Conservation (phyloP, 2,329 filamentous ascomycete species). For the Aspergillus brasiliensis region DNA sequence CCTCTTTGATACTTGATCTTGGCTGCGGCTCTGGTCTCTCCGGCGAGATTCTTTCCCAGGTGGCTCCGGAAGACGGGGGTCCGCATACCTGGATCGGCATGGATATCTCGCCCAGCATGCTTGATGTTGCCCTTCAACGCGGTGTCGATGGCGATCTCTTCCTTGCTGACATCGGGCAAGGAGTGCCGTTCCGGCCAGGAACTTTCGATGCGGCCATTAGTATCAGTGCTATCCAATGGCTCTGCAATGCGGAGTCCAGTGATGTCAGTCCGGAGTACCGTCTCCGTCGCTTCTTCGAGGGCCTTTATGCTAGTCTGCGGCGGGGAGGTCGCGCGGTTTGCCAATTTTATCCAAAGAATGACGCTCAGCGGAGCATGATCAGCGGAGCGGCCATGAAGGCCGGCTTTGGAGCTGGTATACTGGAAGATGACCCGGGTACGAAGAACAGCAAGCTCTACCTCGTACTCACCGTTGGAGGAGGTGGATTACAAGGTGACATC, state of each 20-base stretch:
- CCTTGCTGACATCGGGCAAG: slow-evolving; percentile 92
- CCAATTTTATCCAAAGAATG: slow-evolving; percentile 98
- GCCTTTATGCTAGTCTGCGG: slow-evolving; percentile 79
- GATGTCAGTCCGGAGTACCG: slow-evolving; percentile 80
- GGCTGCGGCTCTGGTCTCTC: slow-evolving; percentile 94
- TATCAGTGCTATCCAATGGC: slow-evolving; percentile 96
- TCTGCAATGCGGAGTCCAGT: slow-evolving; percentile 91
- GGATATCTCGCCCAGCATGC: slow-evolving; percentile 93
- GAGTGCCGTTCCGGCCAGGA: slow-evolving; percentile 88
- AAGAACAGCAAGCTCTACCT: slow-evolving; percentile 98
- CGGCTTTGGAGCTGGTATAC: slow-evolving; percentile 89
- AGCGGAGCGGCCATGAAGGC: slow-evolving; percentile 86
- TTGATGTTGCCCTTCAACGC: slow-evolving; percentile 88
- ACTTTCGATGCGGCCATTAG: slow-evolving; percentile 93
- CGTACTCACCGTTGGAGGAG: slow-evolving; percentile 84
- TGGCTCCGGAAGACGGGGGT: slow-evolving; percentile 69
- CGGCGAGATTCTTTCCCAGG: slow-evolving; percentile 85
- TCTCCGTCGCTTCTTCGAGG: slow-evolving; percentile 85
- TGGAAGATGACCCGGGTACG: slow-evolving; percentile 94
- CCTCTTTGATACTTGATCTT: slow-evolving; percentile 92
- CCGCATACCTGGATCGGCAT: slow-evolving; percentile 97
- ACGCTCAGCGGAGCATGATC: slow-evolving; percentile 89
- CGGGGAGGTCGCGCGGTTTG: slow-evolving; percentile 88
- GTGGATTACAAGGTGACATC: slow-evolving; percentile 70
- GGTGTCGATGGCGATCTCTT: slow-evolving; percentile 94